Evolutionary conservation across 495 filamentous ascomycete genomes (phyloP), one percentile per base, ranked within the genome.

Genomic region (Usnea hakonensis): DNA sequence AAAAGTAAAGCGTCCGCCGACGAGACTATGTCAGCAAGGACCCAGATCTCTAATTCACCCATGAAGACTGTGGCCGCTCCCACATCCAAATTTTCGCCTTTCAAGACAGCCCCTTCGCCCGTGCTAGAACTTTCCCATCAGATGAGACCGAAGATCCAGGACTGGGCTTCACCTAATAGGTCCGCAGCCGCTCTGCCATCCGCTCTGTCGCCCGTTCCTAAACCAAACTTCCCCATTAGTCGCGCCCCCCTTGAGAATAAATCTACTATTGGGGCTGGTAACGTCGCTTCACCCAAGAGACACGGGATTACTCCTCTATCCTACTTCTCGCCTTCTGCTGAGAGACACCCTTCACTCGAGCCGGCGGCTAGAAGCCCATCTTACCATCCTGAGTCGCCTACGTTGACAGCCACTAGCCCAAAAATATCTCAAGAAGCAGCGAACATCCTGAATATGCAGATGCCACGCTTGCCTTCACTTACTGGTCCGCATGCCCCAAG

Each of bases 311-410:
- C 40, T 17, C 10, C 48, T 26, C n/a, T 35, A 41, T 55, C 26
- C 40, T 4, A n/a, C 17, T 55, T 43, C 2, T 54, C 50, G 9
- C 28, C 50, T 53, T 44, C 32, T 17, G 19, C 44, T 8, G 30
- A 43, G 17, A 50, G 43, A 33, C 26, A 43, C 19, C 37, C 52
- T 40, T 62, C 23, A 9, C 33, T 41, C 21, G 16, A 41, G 40
- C 33, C 8, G 19, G 43, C 0, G 62, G 57, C 26, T 62, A 65
- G 50, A 61, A 67, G 66, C 46, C 60, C 66, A 40, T 65, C 63
- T 52, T 58, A 61, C 44, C 60, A 60, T 43, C 66, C 66, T 26
- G 52, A 65, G 30, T 65, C 60, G n/a, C 66, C 66, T 23, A 63
- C n/a, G 23, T 37, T 56, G 40, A 19, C 36, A 40, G 21, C 41